These are phyloP conservation scores for Dionaea muscipula DNA, from an alignment of 179 eudicot species.

Conservation along the genomic window DNA sequence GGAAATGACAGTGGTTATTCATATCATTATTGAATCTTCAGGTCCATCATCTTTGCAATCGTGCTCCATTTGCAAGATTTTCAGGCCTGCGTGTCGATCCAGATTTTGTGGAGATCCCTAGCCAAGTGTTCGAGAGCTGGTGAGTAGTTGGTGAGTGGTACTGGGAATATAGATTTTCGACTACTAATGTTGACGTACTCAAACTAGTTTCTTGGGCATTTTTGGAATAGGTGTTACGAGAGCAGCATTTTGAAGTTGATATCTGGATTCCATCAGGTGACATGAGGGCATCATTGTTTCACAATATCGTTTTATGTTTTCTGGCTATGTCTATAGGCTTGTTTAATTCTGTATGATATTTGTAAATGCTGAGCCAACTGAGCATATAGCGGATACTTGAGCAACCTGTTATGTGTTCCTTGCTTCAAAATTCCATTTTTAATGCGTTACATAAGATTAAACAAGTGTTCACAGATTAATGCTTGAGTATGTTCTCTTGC, in stretches of 20 bases:
- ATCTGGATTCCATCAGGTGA: slow-evolving; percentile 90
- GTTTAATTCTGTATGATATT: no score
- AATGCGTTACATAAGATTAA: no score
- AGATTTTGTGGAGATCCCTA: slow-evolving; percentile 90
- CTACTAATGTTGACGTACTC: background rate
- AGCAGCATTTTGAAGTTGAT: slow-evolving; percentile 56
- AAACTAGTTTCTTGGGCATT: slow-evolving; percentile 1
- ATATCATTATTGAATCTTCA: slow-evolving; percentile 14
- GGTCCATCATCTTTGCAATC: slow-evolving; percentile 86
- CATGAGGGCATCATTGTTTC: background rate
- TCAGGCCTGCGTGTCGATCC: slow-evolving; percentile 87
- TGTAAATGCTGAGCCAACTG: no score
- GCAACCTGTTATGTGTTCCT: no score
- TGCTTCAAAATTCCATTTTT: no score
- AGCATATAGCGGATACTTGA: no score
- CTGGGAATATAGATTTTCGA: background rate
- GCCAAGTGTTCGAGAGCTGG: slow-evolving; percentile 80
- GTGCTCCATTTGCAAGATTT: slow-evolving; percentile 67
- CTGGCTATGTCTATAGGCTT: background rate
- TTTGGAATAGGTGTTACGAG: slow-evolving; percentile 64
- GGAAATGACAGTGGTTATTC: background rate
- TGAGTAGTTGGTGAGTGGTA: slow-evolving; percentile 11
- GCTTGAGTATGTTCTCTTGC: no score
- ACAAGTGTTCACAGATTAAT: no score
- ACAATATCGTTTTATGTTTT: background rate